Percentiles rank a stretch among this genome's conserved stretches.
Conservation (phyloP, 495 filamentous ascomycete species). For the Talaromyces ruber region DNA sequence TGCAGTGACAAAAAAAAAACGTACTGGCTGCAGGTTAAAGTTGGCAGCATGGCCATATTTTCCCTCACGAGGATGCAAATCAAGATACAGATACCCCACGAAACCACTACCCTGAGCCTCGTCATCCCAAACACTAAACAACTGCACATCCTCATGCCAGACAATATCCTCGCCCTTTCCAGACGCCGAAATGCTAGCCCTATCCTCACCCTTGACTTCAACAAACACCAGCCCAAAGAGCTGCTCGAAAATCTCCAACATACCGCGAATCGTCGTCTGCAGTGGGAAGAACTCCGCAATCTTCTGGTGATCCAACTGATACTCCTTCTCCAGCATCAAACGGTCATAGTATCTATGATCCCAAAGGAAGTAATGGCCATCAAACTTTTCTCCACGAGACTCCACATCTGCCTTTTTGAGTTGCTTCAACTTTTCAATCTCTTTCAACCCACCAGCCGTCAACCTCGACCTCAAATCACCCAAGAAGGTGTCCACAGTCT, state of each 20-base stretch:
- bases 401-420: constrained; percentile 75
- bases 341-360: constrained; percentile 83
- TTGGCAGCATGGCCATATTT: constrained; percentile 70
- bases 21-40: constrained; percentile 64
- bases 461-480: constrained; percentile 69
- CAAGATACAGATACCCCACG: constrained; percentile 64
- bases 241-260: constrained; percentile 91
- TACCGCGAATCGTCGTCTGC: constrained; percentile 71
- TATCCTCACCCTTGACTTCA: constrained; percentile 57
- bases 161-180: constrained; percentile 57
- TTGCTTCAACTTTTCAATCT: constrained; percentile 60
- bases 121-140: constrained; percentile 67
- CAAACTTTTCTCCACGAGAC: constrained; percentile 45
- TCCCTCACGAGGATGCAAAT: constrained; percentile 56
- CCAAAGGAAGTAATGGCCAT: constrained; percentile 86
- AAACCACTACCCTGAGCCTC: constrained; percentile 56
- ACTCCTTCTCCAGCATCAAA: constrained; percentile 87
- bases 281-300: constrained; percentile 95
- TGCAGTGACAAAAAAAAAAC: constrained; percentile 12
- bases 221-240: constrained; percentile 90
- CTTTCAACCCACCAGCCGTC: constrained; percentile 66
- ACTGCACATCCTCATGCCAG: constrained; percentile 62
- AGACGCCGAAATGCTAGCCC: constrained; percentile 43
- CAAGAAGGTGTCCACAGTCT: constrained; percentile 79
- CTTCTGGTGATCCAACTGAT: constrained; percentile 75